Evolutionary conservation across 768 basidiomycete species (phyloP).

Genomic region (Megacollybia marginata): DNA sequence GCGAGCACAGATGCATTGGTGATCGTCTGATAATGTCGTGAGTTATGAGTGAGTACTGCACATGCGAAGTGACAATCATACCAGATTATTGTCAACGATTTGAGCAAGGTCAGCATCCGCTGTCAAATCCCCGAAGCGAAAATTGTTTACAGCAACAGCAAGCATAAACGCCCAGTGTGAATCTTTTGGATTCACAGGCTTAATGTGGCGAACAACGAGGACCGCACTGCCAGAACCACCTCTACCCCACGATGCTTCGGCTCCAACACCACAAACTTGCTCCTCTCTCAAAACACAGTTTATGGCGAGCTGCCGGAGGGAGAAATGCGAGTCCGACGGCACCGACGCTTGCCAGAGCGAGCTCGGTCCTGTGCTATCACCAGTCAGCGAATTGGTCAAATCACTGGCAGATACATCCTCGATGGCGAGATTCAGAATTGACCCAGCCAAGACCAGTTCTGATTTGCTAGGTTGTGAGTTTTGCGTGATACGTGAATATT

Average conservation of each 20-base stretch:
- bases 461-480: no score
- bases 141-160: neutral
- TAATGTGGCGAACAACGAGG: neutral
- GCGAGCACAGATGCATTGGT: neutral
- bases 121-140: neutral
- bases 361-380: no score
- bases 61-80: neutral
- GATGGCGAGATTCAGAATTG: no score
- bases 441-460: no score
- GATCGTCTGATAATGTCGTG: neutral
- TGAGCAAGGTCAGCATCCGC: neutral
- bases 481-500: no score
- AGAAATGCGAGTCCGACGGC: neutral
- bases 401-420: no score
- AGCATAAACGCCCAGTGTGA: slow-evolving; percentile 1
- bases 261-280: neutral
- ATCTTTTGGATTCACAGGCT: neutral
- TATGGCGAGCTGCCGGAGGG: neutral
- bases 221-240: neutral
- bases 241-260: neutral
- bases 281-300: neutral
- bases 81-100: neutral
- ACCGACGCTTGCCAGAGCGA: no score
- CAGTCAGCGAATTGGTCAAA: no score
- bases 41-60: neutral